Evolutionary conservation across 2,329 filamentous ascomycete species (phyloP).

Genomic region (Ilyonectria destructans): DNA sequence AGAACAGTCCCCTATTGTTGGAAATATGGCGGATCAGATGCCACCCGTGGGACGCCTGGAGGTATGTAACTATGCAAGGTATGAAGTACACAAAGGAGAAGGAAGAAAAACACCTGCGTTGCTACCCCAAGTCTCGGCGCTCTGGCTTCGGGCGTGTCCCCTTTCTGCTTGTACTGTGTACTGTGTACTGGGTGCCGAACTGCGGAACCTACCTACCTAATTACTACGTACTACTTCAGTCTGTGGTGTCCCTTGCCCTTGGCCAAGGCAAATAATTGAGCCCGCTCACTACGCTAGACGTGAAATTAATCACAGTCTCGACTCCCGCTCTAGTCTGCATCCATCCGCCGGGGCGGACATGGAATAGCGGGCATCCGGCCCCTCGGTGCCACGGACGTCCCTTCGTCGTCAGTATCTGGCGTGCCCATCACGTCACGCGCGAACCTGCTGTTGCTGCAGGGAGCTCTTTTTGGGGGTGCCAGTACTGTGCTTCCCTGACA

Average conservation of each 20-base stretch:
- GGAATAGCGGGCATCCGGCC: no score
- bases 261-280: constrained; percentile 27
- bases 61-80: neutral
- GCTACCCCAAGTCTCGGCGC: no score
- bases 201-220: no score
- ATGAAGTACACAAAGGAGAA: no score
- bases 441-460: neutral
- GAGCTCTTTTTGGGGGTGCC: no score
- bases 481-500: neutral
- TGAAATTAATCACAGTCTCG: constrained; percentile 26
- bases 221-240: neutral
- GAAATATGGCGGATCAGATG: neutral
- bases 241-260: constrained; percentile 17
- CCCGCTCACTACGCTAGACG: constrained; percentile 26
- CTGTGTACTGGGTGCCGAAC: neutral
- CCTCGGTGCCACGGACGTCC: no score
- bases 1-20: constrained; percentile 6
- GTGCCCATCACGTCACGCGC: neutral
- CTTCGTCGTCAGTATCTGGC: neutral
- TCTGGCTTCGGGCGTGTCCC: neutral
- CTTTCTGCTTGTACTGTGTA: constrained; percentile 5
- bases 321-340: constrained; percentile 25
- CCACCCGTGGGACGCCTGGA: no score
- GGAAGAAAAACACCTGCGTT: no score
- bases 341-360: constrained; percentile 7